Evolutionary conservation across 2,329 filamentous ascomycete genomes (phyloP), one percentile per base, ranked within the genome.

Genomic region (Eutypella sp.): DNA sequence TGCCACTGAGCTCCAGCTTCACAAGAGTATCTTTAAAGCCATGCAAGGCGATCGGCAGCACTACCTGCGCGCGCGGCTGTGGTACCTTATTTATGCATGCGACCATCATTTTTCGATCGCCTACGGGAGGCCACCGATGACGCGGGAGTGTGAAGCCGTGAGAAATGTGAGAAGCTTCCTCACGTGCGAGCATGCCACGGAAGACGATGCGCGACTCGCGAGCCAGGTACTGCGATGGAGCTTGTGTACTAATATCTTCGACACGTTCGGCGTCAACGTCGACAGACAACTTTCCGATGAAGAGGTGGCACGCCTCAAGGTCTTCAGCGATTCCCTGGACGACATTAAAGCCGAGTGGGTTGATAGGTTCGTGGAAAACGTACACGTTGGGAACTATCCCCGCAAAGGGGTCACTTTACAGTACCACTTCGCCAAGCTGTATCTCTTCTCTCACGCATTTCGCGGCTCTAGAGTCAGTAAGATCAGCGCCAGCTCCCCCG

Each of bases 71-170:
- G 73, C 81, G 4, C 69, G 81, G 36, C 64, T 85, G 6, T 84
- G 79, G 78, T 84, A 83, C 58, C 58, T 82, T 27, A 62, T 82
- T 1, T 85, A 84, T 54, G 78, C 83, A 1, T 84, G 80, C 55
- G 81, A 85, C 54, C 81, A 83, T 49, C 81, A 85, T 58, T 78
- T 84, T 23, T 81, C 77, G 43, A 83, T 85, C 42, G 73, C 81
- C 0, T 84, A 84, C 43, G 53, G 53, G 1, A 42, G 49, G 11
- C 51, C 53, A 9, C 53, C 53, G 2, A 23, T 53, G 10, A 55
- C 47, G 18, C 33, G 44, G 23, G 46, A 53, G 40, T 51, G 34
- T 15, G 42, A 49, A 20, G 42, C 43, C 20, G 24, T 53, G 13
- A 23, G 37, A 25, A 40, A 41, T 20, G 44, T 33, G 4, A 15